Evolutionary conservation across 2,329 filamentous ascomycete genomes (phyloP).

Genomic region (Alternaria conjuncta): DNA sequence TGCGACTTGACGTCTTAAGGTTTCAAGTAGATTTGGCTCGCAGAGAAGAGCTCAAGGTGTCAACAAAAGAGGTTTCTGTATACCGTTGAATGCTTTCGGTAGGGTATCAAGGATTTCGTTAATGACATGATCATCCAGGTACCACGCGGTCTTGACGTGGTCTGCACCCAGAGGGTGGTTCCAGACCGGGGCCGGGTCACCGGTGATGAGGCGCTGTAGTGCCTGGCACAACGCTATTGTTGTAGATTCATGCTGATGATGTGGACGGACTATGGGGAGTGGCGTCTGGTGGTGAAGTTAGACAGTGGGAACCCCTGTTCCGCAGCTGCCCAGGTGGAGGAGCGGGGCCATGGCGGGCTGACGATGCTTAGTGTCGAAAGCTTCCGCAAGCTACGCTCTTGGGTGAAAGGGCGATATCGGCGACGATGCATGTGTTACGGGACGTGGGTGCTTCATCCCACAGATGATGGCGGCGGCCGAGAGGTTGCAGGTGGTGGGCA

Average conservation of each 20-base stretch:
- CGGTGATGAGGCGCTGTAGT: slow-evolving; percentile 8
- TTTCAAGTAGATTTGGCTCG: background rate
- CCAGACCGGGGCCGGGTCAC: slow-evolving; percentile 13
- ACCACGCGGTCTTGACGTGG: slow-evolving; percentile 4
- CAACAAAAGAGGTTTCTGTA: background rate
- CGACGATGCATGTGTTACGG: background rate
- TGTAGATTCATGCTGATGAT: slow-evolving; percentile 10
- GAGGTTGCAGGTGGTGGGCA: background rate
- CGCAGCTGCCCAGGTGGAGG: background rate
- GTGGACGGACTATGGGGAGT: slow-evolving; percentile 19
- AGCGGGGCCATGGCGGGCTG: slow-evolving; percentile 6
- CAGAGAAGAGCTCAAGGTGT: no score
- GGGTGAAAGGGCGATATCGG: background rate
- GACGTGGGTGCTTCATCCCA: background rate
- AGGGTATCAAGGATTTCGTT: background rate
- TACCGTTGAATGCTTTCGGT: background rate
- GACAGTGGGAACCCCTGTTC: background rate
- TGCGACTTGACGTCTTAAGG: background rate
- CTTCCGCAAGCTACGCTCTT: background rate
- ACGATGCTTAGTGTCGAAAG: slow-evolving; percentile 2
- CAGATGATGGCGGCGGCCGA: background rate
- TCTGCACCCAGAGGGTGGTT: slow-evolving; percentile 11
- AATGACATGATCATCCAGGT: background rate
- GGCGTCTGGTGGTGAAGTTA: slow-evolving; percentile 18
- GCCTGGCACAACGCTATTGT: slow-evolving; percentile 3